Base-by-base conservation (phyloP, 306 rosid species). In the Castanea crenata region DNA sequence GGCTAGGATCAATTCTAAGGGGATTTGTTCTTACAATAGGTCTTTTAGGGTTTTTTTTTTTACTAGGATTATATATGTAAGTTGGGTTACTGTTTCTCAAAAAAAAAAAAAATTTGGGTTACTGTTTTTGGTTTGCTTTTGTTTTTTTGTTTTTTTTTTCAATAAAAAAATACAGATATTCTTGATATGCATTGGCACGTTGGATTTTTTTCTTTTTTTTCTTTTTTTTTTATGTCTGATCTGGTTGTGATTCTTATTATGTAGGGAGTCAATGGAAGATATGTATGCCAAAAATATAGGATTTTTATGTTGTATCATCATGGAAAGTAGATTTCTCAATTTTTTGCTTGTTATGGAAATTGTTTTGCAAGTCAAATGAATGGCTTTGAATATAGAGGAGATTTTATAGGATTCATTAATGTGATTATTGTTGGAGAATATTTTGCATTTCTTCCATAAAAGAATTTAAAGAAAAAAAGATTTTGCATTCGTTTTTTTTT, bases 1-100 rank as follows among this genome's bases (percentile, higher is more conserved):
- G 94, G 92, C 65, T 4, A 9, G 4, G 92, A 88, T 83, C 74
- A 21, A 64, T 16, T 78, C 54, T 5, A 56, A 6, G 12, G 16
- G 71, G 76, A 87, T 84, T 76, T 80, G 80, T 82, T 86, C 81
- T 86, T 85, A 73, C 84, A 81, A 44, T n/a, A 21, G 19, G 80
- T 19, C 73, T 79, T 87, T 80, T 90, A 86, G 97, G 98, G 94
- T 90, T 93, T 91, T 79, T 69, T 69, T 85, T 76, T 80, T 49
- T 12, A 38, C 78, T 63, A 75, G 57, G 82, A 84, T 80, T 64
- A 64, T 57, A 77, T 56, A 11, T 2, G 14, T 46, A 46, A 46
- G 61, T 51, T 63, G 65, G 29, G 4, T 67, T 62, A 63, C 35
- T 82, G 34, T 41, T 9, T 7, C 23, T 23, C 23, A 23, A 23